These are phyloP conservation scores for Quercus mongolica DNA, from an alignment of 306 rosid genomes.

Conservation along the genomic window DNA sequence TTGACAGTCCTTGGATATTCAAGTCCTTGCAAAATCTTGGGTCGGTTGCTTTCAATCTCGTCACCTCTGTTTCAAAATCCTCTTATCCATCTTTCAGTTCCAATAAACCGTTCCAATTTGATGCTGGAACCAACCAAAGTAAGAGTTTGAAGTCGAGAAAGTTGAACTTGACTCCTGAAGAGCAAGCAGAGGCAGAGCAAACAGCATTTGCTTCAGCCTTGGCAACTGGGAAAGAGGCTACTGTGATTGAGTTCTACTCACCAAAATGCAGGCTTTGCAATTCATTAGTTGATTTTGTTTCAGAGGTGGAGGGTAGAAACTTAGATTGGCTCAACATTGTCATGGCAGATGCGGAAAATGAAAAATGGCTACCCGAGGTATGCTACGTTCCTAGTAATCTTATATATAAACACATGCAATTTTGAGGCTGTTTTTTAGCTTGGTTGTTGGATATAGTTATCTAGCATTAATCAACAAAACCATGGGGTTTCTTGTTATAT, in stretches of 20 bases:
- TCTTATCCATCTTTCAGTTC: constrained; percentile 18
- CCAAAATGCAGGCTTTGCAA: constrained; percentile 83
- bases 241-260: constrained; percentile 76
- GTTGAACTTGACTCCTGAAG: constrained; percentile 28
- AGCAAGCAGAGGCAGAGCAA: constrained; percentile 76
- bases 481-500: background rate
- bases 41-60: constrained; percentile 42
- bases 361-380: constrained; percentile 82
- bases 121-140: constrained; percentile 23
- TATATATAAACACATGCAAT: background rate
- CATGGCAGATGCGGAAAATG: constrained; percentile 92
- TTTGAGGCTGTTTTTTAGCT: background rate
- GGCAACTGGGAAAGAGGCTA: constrained; percentile 70
- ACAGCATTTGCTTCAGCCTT: constrained; percentile 83
- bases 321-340: constrained; percentile 73
- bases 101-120: constrained; percentile 29
- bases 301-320: constrained; percentile 64
- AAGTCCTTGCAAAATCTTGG: constrained; percentile 66
- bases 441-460: background rate
- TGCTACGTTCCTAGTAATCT: background rate
- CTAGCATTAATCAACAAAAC: background rate
- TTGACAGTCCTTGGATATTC: constrained; percentile 77
- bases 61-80: constrained; percentile 41
- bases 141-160: constrained; percentile 25
- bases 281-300: constrained; percentile 55